A percentile compares a stretch with the other conserved stretches of the same genome.
phyloP scores from a whole-genome alignment of 2,329 filamentous ascomycete genomes.

The Cadophora malorum region DNA sequence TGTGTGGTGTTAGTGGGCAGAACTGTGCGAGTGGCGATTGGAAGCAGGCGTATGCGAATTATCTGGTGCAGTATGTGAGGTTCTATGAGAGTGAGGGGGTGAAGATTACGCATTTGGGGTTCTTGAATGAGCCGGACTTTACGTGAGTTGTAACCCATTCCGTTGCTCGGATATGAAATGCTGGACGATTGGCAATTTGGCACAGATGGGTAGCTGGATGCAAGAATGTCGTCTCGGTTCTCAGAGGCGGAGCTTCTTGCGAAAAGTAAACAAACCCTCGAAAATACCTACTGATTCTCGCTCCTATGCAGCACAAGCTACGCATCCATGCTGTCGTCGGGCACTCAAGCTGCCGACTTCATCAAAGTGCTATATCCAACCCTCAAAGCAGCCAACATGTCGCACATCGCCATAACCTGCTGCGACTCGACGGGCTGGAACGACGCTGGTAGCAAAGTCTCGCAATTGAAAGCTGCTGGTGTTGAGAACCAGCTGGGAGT shows the following conservation, averaged over 20 bases:
- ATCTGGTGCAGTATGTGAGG: conserved; percentile 54
- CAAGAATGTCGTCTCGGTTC: background rate
- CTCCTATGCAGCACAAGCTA: conserved; percentile 42
- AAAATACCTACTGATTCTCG: background rate
- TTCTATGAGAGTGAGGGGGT: conserved; percentile 51
- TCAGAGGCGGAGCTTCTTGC: background rate
- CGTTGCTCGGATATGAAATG: background rate
- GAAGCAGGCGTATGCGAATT: conserved; percentile 56
- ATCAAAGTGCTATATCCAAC: conserved; percentile 52
- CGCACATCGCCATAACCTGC: conserved; percentile 49
- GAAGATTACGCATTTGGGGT: conserved; percentile 50
- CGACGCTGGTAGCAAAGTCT: conserved; percentile 46
- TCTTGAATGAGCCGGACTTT: conserved; percentile 54
- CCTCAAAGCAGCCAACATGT: conserved; percentile 47
- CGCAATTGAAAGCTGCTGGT: conserved; percentile 47
- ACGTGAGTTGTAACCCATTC: conserved; percentile 28
- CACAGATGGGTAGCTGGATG: background rate
- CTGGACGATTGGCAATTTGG: too few species aligned
- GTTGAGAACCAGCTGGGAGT: conserved; percentile 48
- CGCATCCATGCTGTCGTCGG: conserved; percentile 55
- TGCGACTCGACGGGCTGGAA: conserved; percentile 53
- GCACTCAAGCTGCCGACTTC: conserved; percentile 57
- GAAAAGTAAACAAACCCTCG: background rate
- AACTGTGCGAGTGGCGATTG: conserved; percentile 52
- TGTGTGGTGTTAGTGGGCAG: conserved; percentile 52